Evolutionary conservation across 495 filamentous ascomycete genomes (phyloP).

Genomic region (Sordaria brevicollis): DNA sequence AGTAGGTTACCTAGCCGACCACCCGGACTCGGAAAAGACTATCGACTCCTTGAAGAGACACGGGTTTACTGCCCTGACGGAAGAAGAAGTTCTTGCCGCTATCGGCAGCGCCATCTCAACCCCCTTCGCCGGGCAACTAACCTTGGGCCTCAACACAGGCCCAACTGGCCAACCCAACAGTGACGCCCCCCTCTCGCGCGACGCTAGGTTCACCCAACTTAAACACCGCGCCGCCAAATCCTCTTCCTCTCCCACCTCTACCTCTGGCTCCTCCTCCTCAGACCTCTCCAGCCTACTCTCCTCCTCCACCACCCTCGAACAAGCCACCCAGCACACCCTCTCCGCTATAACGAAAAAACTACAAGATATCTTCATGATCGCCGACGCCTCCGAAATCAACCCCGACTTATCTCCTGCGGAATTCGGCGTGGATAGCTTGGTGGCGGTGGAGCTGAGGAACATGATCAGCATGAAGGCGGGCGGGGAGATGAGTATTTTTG

Average conservation of each 20-base stretch:
- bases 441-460: slow-evolving; percentile 39
- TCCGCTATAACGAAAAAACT: slow-evolving; percentile 18
- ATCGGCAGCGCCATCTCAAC: slow-evolving; percentile 14
- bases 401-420: slow-evolving; percentile 11
- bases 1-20: slow-evolving; percentile 23
- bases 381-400: slow-evolving; percentile 19
- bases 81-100: slow-evolving; percentile 13
- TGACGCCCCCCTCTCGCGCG: slow-evolving; percentile 1
- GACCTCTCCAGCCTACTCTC: slow-evolving; percentile 8
- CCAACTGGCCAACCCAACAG: slow-evolving; percentile 2
- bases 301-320: slow-evolving; percentile 1
- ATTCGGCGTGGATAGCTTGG: slow-evolving; percentile 38
- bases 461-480: slow-evolving; percentile 26
- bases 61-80: slow-evolving; percentile 11
- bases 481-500: slow-evolving; percentile 31
- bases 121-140: slow-evolving; percentile 11
- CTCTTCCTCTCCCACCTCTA: neutral
- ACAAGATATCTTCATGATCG: slow-evolving; percentile 25
- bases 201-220: slow-evolving; percentile 11
- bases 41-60: slow-evolving; percentile 11
- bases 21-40: slow-evolving; percentile 6
- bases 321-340: slow-evolving; percentile 1
- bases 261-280: neutral
- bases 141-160: slow-evolving; percentile 16
- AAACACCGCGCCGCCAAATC: slow-evolving; percentile 2